Base-by-base conservation (phyloP, 768 basidiomycete genomes). In the Mycena pura region DNA sequence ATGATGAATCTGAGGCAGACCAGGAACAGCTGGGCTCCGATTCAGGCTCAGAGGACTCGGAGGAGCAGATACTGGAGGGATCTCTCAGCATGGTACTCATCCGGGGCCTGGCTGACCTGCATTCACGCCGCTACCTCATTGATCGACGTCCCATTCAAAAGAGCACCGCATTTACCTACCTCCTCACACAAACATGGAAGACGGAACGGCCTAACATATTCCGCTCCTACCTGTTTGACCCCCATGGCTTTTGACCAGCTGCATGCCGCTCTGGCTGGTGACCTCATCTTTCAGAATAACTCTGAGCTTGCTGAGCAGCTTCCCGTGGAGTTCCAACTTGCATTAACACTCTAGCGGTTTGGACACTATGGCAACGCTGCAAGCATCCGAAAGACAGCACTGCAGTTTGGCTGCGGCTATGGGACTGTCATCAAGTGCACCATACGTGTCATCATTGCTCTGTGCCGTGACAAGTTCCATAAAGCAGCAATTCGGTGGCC, bases 251-350 rank as follows among this genome's bases (percentile, higher is more conserved):
- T 75, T 47, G 62, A 71, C 27, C 27, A 24, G 11, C 65, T 75
- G 14, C 49, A 72, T 2, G 21, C 40, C 0, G 32, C 46, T 5
- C 67, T 73, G 34, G 21, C 61, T 2, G 52, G 67, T 34, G 48
- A 75, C 56, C 50, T 47, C 14, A 60, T 72, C 44, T 76, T 76
- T 47, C 44, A 58, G 28, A 76, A 73, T 58, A 59, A 72, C 22
- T 73, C 73, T n/a, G n/a, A n/a, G n/a, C n/a, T n/a, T n/a, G n/a
- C n/a, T n/a, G 7, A 66, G 68, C 45, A 66, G 68, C 36, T 29
- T 34, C 6, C 75, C 76, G 57, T 68, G 69, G 46, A 64, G 71
- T 36, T 67, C 24, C 64, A 66, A 34, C 39, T 54, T 64, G 70
- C 48, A 9, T 27, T 59, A 9, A 39, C 57, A 1, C 34, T 58